Base-by-base conservation (phyloP, 371 early-diverging fungal genomes). In the Rozella allomycis region DNA sequence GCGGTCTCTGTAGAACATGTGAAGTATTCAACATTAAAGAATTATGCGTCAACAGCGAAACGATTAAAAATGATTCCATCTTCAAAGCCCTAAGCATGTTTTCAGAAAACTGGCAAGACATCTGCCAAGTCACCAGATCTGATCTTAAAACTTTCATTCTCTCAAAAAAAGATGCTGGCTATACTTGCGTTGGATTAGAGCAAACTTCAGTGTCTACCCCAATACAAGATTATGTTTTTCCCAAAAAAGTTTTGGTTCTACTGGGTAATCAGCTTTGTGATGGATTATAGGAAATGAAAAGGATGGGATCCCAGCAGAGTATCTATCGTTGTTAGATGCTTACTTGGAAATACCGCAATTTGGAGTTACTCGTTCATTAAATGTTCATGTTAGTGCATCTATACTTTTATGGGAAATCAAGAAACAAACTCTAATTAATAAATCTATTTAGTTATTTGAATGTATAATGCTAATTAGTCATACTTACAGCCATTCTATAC, bases 331-430 rank as follows among this genome's bases (percentile, higher is more conserved):
- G 39, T 39, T 69, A 18, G 72, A 72, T 39, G 49, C 53, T 20
- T 48, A 65, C 6, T 48, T 72, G 9, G 68, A 72, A 40, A 67
- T 72, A 16, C 68, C 68, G 17, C 72, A 72, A 38, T 65, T 59
- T 41, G 72, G 72, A 19, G 49, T 67, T 10, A 60, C 50, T 18
- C 48, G 64, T 20, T 61, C 62, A 10, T 41, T 72, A 30, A 72
- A 72, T 35, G 72, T 72, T 0, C 70, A 72, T 43, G 72, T 72
- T 17, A 59, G 58, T 34, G 70, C 62, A 26, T 53, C 69, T 5
- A 50, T 72, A 31, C 54, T 62, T 25, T 44, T 69, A 23, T 67
- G 62, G 41, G 64, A 64, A 40, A 69, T 58, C 35, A 53, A 60
- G n/a, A 66, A 64, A 25, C 29, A 39, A 41, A 38, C n/a, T n/a